Evolutionary conservation across 2,329 filamentous ascomycete species (phyloP).

Genomic region (Ceratocystis cubensis): DNA sequence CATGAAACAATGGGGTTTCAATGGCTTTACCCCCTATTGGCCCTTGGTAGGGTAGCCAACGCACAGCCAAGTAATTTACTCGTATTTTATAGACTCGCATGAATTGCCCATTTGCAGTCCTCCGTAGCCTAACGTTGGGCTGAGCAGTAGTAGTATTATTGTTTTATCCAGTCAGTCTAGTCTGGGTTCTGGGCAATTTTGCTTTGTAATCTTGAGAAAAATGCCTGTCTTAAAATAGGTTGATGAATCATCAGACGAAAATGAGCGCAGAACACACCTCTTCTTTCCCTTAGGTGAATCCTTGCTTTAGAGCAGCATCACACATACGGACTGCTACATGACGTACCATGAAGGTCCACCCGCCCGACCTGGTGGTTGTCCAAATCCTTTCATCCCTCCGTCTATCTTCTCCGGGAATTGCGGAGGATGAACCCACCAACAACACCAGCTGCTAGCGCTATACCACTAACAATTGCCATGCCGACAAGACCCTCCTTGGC

Average conservation of each 20-base stretch:
- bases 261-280: too few relatives aligned
- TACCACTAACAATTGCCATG: conserved; percentile 84
- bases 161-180: too few relatives aligned
- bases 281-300: neutral
- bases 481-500: conserved; percentile 88
- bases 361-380: neutral
- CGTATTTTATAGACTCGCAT: neutral
- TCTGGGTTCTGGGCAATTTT: too few relatives aligned
- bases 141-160: neutral
- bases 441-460: conserved; percentile 86
- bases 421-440: conserved; percentile 77
- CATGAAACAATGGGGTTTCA: neutral
- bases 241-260: neutral
- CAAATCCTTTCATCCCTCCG: neutral
- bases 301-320: neutral
- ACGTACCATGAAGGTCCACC: neutral
- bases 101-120: neutral
- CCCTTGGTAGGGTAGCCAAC: neutral
- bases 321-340: neutral
- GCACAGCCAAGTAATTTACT: neutral
- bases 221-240: neutral
- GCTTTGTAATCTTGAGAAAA: neutral
- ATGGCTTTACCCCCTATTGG: neutral
- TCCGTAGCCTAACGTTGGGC: neutral
- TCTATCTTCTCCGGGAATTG: conserved; percentile 51